Conservation (phyloP, 2,329 filamentous ascomycete species). For the Aspergillus flavus region DNA sequence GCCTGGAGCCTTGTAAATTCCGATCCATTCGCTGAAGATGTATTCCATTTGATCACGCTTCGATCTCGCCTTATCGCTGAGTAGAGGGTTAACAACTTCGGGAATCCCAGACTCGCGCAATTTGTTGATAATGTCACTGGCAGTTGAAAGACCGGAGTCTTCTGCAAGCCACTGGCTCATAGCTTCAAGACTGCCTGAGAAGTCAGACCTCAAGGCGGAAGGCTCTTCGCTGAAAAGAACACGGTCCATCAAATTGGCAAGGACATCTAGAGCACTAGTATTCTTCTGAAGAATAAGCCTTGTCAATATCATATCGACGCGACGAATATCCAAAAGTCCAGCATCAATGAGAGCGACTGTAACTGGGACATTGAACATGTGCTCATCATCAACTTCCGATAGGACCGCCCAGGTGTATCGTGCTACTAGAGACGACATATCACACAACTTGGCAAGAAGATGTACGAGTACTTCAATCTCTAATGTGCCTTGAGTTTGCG, state of each 20-base stretch:
- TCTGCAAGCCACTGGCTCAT: slow-evolving; percentile 80
- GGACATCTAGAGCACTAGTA: slow-evolving; percentile 72
- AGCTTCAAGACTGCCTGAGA: slow-evolving; percentile 77
- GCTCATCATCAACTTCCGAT: slow-evolving; percentile 58
- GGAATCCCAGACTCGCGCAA: slow-evolving; percentile 58
- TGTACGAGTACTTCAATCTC: slow-evolving; percentile 67
- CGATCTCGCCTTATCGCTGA: slow-evolving; percentile 59
- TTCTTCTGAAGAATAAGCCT: slow-evolving; percentile 73
- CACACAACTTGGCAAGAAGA: slow-evolving; percentile 63
- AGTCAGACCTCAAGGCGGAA: slow-evolving; percentile 79
- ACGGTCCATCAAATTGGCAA: slow-evolving; percentile 78
- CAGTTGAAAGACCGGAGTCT: slow-evolving; percentile 66
- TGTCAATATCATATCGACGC: slow-evolving; percentile 71
- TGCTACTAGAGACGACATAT: slow-evolving; percentile 60
- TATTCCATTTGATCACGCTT: slow-evolving; percentile 88
- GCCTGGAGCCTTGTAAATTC: slow-evolving; percentile 75
- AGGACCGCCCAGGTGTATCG: slow-evolving; percentile 53
- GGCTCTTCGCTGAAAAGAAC: slow-evolving; percentile 77
- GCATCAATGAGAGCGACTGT: slow-evolving; percentile 63
- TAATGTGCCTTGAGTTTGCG: slow-evolving; percentile 55
- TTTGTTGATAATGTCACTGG: slow-evolving; percentile 71
- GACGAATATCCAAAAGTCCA: slow-evolving; percentile 62
- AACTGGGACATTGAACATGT: slow-evolving; percentile 64
- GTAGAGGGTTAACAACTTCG: slow-evolving; percentile 57
- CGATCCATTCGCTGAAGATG: slow-evolving; percentile 93